Evolutionary conservation across 495 filamentous ascomycete species (phyloP).

Genomic region (Pyronema omphalodes): DNA sequence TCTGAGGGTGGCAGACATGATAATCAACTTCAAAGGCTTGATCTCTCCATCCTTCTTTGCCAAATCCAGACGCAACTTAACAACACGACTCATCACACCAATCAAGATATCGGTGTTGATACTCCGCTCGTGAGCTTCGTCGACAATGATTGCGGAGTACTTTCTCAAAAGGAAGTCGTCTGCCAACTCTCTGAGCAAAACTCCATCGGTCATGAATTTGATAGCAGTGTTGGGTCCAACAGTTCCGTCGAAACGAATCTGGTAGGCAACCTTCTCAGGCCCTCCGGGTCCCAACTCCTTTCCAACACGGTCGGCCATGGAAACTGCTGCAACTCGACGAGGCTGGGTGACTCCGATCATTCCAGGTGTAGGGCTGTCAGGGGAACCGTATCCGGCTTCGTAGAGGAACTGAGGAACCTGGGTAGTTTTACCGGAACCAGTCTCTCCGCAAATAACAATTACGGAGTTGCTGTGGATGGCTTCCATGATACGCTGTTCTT

Average conservation of each 20-base stretch:
- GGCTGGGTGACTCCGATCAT: slow-evolving; percentile 94
- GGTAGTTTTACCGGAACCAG: slow-evolving; percentile 92
- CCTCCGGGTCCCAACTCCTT: slow-evolving; percentile 55
- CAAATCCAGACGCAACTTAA: slow-evolving; percentile 54
- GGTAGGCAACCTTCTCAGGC: slow-evolving; percentile 61
- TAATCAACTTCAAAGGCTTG: slow-evolving; percentile 75
- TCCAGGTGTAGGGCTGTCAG: slow-evolving; percentile 57
- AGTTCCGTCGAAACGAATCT: slow-evolving; percentile 85
- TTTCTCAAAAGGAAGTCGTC: slow-evolving; percentile 81
- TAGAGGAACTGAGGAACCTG: slow-evolving; percentile 92
- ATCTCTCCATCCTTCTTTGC: slow-evolving; percentile 35
- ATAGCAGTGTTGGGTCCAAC: slow-evolving; percentile 69
- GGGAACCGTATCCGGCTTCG: slow-evolving; percentile 79
- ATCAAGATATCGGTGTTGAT: slow-evolving; percentile 96
- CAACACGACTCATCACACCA: slow-evolving; percentile 84
- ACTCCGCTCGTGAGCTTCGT: slow-evolving; percentile 94
- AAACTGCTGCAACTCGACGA: slow-evolving; percentile 77
- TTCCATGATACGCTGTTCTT: slow-evolving; percentile 98
- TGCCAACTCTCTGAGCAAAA: slow-evolving; percentile 76
- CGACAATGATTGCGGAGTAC: slow-evolving; percentile 85
- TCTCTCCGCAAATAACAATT: slow-evolving; percentile 86
- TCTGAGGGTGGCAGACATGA: slow-evolving; percentile 92
- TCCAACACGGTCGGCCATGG: slow-evolving; percentile 81
- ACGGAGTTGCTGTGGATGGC: slow-evolving; percentile 74
- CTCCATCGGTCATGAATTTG: slow-evolving; percentile 99